Evolutionary conservation across 164 flowering plant genomes (phyloP), one percentile per base, ranked within the genome.

Genomic region (Tetrastigma voinierianum): DNA sequence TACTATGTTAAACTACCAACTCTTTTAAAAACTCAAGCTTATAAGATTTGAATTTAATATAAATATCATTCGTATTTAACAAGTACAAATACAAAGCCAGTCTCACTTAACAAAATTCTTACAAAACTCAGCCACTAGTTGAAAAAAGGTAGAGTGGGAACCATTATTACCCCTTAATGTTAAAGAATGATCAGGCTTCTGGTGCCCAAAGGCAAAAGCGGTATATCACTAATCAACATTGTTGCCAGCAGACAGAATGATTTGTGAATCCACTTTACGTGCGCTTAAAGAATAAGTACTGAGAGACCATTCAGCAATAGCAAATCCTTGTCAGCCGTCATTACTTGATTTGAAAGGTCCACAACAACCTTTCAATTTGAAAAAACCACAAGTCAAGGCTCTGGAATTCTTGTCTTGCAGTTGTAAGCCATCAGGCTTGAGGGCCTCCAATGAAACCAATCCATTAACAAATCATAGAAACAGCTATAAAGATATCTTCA

Each of bases 301-400:
- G 16, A 57, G 45, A 57, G 32, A 46, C 16, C 61, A 57, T 25
- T 57, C 61, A 57, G 19, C 46, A 25, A 15, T 25, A 24, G 15
- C 15, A 10, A 13, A 16, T 23, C 45, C 32, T 57, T 57, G 40
- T 32, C 46, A 16, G 12, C 18, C 44, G 16, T 25, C 43, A 24
- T 23, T 57, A 57, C 25, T 23, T 19, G 25, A 54, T 19, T 18
- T 10, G 11, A 32, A 46, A 57, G 46, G 25, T 7, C 32, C 61
- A 57, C 46, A 57, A 59, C 48, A 32, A 32, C 6, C 48, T 43
- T 59, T 40, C 62, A 44, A 43, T 43, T 11, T 46, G 46, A 59
- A 16, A 18, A 43, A n/a, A 32, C 40, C 40, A 43, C 25, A 16
- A 9, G 20, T 40, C 62, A 11, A 59, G 18, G 11, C 18, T 10